Evolutionary conservation across 805 yeast species (phyloP).

Genomic region (Ogataea sp.): DNA sequence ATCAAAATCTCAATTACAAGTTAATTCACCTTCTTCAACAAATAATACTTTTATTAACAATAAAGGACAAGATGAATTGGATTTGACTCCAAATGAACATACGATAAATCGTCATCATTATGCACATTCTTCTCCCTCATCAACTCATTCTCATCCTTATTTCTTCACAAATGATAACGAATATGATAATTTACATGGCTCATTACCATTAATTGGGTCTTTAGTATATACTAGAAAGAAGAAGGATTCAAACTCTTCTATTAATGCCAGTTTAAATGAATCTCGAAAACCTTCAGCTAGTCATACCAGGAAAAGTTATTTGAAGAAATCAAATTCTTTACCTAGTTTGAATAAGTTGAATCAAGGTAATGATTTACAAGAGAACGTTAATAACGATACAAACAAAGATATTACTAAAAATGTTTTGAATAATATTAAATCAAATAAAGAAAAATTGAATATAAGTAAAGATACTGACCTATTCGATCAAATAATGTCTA

Average conservation of each 20-base stretch:
- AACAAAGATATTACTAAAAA: neutral
- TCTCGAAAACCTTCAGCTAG: no score
- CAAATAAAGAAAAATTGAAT: no score
- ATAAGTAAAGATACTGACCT: neutral
- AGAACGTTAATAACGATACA: neutral
- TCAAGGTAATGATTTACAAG: neutral
- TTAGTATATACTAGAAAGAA: neutral
- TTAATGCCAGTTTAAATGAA: neutral
- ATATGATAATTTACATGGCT: neutral
- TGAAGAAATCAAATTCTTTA: neutral
- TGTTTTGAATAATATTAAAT: neutral
- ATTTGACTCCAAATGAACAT: no score
- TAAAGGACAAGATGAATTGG: no score
- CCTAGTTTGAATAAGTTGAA: neutral
- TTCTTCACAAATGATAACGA: neutral
- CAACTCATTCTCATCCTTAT: neutral
- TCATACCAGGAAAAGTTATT: no score
- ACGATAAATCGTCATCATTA: neutral
- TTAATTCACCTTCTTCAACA: no score
- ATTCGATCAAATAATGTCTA: neutral
- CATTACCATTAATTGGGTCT: neutral
- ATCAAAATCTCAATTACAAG: no score
- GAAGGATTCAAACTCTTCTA: no score
- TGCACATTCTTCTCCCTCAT: neutral
- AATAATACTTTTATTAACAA: no score